Evolutionary conservation across 2,329 filamentous ascomycete genomes (phyloP).

Genomic region (Cladophialophora psammophila): DNA sequence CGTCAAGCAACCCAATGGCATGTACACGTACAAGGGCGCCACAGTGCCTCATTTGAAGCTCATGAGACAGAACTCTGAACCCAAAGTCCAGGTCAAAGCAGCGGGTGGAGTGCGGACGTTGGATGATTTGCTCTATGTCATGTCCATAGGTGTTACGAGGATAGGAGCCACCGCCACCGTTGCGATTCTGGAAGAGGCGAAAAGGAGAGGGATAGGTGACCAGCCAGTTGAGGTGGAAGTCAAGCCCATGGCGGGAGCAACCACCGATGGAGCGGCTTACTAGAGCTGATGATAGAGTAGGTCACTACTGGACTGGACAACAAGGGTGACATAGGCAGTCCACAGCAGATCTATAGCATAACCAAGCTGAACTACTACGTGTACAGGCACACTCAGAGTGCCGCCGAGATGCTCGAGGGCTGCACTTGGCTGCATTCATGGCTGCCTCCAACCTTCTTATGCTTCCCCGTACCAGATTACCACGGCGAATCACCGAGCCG

Average conservation of each 20-base stretch:
- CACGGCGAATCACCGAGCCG: neutral
- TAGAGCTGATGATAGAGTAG: neutral
- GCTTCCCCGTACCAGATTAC: neutral
- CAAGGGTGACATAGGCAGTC: neutral
- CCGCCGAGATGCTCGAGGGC: no score
- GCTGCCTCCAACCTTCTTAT: neutral
- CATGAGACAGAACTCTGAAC: conserved; percentile 58
- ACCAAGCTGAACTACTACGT: neutral
- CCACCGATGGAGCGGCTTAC: conserved; percentile 14
- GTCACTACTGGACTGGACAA: neutral
- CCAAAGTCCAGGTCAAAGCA: conserved; percentile 63
- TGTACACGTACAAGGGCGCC: conserved; percentile 63
- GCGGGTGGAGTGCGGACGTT: conserved; percentile 65
- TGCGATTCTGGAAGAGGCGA: conserved; percentile 64
- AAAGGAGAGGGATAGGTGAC: conserved; percentile 56
- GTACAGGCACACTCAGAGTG: no score
- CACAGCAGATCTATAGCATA: neutral
- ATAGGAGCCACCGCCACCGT: conserved; percentile 65
- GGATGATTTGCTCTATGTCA: conserved; percentile 63
- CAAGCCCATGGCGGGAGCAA: conserved; percentile 21
- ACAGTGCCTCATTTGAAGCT: conserved; percentile 61
- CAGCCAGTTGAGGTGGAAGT: conserved; percentile 38
- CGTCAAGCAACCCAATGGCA: conserved; percentile 61
- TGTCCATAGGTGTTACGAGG: conserved; percentile 62
- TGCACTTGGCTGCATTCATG: neutral